Conservation (phyloP, 108 stramenopile species). For the Cyclotella kingstonii region DNA sequence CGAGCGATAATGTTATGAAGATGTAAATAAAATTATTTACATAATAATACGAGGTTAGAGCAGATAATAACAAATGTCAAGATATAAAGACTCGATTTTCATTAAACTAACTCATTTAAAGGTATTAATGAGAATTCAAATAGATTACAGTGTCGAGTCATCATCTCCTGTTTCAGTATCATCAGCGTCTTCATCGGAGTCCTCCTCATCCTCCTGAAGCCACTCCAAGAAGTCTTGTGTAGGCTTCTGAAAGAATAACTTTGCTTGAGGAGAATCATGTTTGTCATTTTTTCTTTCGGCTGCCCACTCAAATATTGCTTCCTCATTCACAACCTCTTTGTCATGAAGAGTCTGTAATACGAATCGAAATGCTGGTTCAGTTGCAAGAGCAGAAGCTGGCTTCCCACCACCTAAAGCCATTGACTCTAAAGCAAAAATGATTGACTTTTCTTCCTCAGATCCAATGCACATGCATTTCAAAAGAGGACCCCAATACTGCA, state of each 20-base stretch:
- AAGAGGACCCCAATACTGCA: constrained; percentile 74
- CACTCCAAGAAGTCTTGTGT: constrained; percentile 88
- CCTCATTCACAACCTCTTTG: constrained; percentile 80
- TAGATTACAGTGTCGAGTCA: constrained; percentile 38
- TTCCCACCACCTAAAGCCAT: constrained; percentile 55
- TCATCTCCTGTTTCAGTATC: constrained; percentile 25
- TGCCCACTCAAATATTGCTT: constrained; percentile 80
- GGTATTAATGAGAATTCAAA: too few species aligned
- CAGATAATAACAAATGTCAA: too few species aligned
- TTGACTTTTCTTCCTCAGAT: constrained; percentile 72
- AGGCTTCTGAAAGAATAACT: constrained; percentile 60
- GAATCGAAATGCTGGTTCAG: constrained; percentile 75
- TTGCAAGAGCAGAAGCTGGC: constrained; percentile 48
- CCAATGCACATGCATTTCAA: constrained; percentile 76
- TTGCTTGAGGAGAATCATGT: constrained; percentile 42
- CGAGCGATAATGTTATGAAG: too few species aligned
- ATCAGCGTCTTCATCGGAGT: constrained; percentile 49
- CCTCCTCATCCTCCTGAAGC: constrained; percentile 57
- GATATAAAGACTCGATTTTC: neutral
- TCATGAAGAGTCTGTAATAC: constrained; percentile 79
- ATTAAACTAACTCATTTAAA: neutral
- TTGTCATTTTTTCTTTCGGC: constrained; percentile 57
- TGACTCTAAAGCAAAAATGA: constrained; percentile 68
- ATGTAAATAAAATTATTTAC: too few species aligned
- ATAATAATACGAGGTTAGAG: too few species aligned